Conservation (phyloP, 306 rosid genomes). For the Styphnolobium japonicum region DNA sequence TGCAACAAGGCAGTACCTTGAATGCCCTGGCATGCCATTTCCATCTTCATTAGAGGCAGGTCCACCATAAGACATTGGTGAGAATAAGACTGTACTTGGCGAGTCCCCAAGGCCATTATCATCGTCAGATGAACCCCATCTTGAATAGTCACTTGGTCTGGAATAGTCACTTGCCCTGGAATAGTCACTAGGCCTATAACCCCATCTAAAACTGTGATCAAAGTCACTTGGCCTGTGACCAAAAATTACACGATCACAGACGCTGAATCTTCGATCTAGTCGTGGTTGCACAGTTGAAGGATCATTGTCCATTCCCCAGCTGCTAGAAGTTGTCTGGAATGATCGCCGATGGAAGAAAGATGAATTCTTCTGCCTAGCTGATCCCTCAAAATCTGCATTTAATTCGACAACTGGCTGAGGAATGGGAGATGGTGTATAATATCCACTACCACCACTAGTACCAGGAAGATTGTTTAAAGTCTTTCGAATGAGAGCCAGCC, state of each 20-base stretch:
- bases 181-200: conserved; percentile 89
- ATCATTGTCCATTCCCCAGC: conserved; percentile 91
- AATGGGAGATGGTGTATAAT: conserved; percentile 93
- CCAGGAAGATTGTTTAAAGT: conserved; percentile 94
- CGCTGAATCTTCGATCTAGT: conserved; percentile 89
- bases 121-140: conserved; percentile 98
- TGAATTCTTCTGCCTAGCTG: conserved; percentile 86
- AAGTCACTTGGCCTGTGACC: conserved; percentile 81
- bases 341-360: conserved; percentile 92
- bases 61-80: conserved; percentile 80
- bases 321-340: conserved; percentile 71
- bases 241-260: conserved; percentile 91
- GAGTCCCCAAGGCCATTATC: conserved; percentile 91
- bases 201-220: conserved; percentile 70
- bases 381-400: conserved; percentile 97
- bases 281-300: conserved; percentile 71
- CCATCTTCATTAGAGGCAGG: conserved; percentile 75
- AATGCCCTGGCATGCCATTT: conserved; percentile 61
- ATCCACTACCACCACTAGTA: conserved; percentile 66
- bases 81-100: conserved; percentile 78
- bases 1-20: conserved; percentile 85
- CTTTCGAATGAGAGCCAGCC: conserved; percentile 88
- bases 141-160: conserved; percentile 89
- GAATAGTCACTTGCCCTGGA: conserved; percentile 70
- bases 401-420: conserved; percentile 84